Base-by-base conservation (phyloP, 2,329 filamentous ascomycete genomes). In the Daldinia sp. region DNA sequence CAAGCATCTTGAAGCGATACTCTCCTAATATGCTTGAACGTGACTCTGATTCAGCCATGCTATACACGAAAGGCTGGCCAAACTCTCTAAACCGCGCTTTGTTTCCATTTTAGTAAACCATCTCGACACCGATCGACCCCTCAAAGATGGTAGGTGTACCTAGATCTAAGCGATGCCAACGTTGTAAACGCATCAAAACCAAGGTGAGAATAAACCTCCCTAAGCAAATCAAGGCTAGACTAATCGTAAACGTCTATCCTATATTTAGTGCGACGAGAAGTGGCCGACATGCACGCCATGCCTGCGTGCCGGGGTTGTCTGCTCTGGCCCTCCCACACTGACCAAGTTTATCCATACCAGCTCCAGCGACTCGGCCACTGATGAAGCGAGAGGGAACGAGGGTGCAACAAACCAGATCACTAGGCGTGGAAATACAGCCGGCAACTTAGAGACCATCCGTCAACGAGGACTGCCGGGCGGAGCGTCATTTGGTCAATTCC, bases 201-300 rank as follows among this genome's bases (percentile, higher is more conserved):
- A 64, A 64, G 45, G 61, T 66, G 30, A 53, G 32, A 48, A 23
- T 23, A 13, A 11, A 39, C 34, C 6, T 10, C 19, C 11, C 25
- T n/a, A 32, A 29, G 13, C 2, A n/a, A 51, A 35, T n/a, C n/a
- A 11, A 11, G 27, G 9, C 32, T 27, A 3, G 7, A 11, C 48
- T 35, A 35, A 51, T 58, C 23, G 17, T 35, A 25, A n/a, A 9
- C 29, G n/a, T 27, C 34, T 8, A 29, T 29, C 29, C 23, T 17
- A 3, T n/a, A 13, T 34, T 10, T 23, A 67, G 64, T 67, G 64
- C 34, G 64, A 67, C 35, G 64, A 67, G 48, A 67, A 53, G 13
- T 67, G 64, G 64, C 64, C 61, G n/a, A 62, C 45, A 30, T 67
- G 62, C 35, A 65, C 61, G 9, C 61, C 64, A 30, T 67, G 64